These are phyloP conservation scores for Lipomyces chichibuensis DNA, from an alignment of 805 yeast genomes.

Conservation along the genomic window DNA sequence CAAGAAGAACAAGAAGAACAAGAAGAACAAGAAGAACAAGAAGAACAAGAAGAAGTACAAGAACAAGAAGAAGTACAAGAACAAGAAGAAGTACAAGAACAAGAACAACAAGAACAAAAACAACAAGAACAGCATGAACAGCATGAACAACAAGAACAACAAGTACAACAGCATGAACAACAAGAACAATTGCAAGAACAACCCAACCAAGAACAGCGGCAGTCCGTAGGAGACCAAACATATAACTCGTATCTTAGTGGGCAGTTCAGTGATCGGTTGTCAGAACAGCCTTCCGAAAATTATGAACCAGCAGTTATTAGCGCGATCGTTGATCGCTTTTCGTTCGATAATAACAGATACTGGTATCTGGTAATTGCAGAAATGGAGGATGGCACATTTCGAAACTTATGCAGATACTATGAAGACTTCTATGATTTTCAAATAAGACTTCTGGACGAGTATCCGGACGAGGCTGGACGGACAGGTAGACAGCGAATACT, in stretches of 20 bases:
- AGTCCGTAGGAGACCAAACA: background rate
- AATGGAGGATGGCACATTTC: constrained; percentile 64
- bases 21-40: too few relatives aligned
- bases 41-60: too few relatives aligned
- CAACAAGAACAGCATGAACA: too few relatives aligned
- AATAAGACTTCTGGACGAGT: constrained; percentile 74
- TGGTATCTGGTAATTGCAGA: constrained; percentile 78
- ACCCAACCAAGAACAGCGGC: background rate
- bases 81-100: too few relatives aligned
- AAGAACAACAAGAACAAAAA: too few relatives aligned
- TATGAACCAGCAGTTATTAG: constrained; percentile 49
- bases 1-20: too few relatives aligned
- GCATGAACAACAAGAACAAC: too few relatives aligned
- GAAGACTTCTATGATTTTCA: constrained; percentile 97
- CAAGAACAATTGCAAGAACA: background rate
- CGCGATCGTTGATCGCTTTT: constrained; percentile 78
- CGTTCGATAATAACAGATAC: constrained; percentile 80
- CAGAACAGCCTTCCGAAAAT: constrained; percentile 9
- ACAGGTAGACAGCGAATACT: constrained; percentile 75
- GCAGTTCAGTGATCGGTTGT: constrained; percentile 9
- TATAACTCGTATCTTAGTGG: constrained; percentile 17
- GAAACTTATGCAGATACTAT: constrained; percentile 83
- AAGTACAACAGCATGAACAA: too few relatives aligned
- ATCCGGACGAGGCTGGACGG: constrained; percentile 92
- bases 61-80: too few relatives aligned